Conservation (phyloP, 2,329 filamentous ascomycete species). For the Aspergillus hiratsukae region DNA sequence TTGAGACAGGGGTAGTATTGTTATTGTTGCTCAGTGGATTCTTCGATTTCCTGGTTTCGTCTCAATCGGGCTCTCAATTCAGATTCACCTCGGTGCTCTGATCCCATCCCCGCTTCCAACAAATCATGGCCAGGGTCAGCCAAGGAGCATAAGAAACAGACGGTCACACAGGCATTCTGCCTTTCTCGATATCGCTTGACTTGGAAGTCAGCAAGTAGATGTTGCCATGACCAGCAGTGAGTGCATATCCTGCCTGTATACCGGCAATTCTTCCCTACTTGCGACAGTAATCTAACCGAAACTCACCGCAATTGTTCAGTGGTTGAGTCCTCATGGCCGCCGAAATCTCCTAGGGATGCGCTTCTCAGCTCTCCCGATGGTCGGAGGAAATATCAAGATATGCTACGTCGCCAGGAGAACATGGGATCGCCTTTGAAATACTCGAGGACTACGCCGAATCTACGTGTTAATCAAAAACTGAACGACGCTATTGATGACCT, state of each 20-base stretch:
- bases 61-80: background rate
- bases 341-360: slow-evolving; percentile 58
- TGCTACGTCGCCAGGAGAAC: slow-evolving; percentile 62
- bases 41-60: background rate
- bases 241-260: slow-evolving; percentile 1
- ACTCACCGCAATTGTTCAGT: slow-evolving; percentile 20
- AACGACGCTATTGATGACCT: slow-evolving; percentile 36
- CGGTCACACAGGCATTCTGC: background rate
- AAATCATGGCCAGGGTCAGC: background rate
- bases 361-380: slow-evolving; percentile 70
- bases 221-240: slow-evolving; percentile 21
- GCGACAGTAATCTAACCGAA: slow-evolving; percentile 6
- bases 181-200: background rate
- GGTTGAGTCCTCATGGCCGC: slow-evolving; percentile 54
- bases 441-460: slow-evolving; percentile 40
- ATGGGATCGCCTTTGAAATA: slow-evolving; percentile 63
- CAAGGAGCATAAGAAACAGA: background rate
- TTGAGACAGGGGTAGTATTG: background rate
- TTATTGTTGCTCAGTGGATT: slow-evolving; percentile 1
- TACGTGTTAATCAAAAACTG: slow-evolving; percentile 30
- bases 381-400: slow-evolving; percentile 66
- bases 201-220: background rate
- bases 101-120: background rate
- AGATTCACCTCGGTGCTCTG: background rate
- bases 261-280: background rate